phyloP scores from a whole-genome alignment of 2,329 filamentous ascomycete genomes.

The Claviceps cyperi region DNA sequence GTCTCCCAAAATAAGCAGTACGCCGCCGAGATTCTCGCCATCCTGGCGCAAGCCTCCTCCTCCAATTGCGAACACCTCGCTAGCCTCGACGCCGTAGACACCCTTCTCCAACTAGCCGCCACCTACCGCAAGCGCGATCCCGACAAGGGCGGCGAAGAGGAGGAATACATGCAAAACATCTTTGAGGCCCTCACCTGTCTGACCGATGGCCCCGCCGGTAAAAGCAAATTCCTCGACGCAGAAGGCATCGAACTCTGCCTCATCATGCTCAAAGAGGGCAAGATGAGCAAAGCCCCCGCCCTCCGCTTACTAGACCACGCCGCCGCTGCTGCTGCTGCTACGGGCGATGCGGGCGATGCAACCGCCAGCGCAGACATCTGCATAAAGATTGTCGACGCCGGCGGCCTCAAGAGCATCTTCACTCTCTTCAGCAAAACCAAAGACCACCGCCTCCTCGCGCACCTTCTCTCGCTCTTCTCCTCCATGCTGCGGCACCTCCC shows the following conservation, averaged over 20 bases:
- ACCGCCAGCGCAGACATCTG: constrained; percentile 46
- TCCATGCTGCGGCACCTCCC: constrained; percentile 70
- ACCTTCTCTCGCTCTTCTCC: constrained; percentile 72
- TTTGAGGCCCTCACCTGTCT: constrained; percentile 78
- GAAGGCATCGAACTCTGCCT: constrained; percentile 85
- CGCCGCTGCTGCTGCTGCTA: constrained; percentile 29
- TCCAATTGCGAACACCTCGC: constrained; percentile 51
- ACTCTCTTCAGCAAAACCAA: constrained; percentile 75
- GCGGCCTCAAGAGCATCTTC: constrained; percentile 73
- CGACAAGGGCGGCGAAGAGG: constrained; percentile 70
- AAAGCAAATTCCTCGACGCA: constrained; percentile 69
- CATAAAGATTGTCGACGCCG: constrained; percentile 63
- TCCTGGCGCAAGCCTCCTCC: constrained; percentile 64
- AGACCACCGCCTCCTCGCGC: constrained; percentile 57
- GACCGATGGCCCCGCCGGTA: constrained; percentile 60
- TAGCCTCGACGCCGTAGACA: constrained; percentile 57
- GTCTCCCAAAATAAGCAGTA: constrained; percentile 92
- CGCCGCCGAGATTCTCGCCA: constrained; percentile 78
- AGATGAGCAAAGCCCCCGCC: constrained; percentile 64
- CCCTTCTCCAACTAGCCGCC: constrained; percentile 68
- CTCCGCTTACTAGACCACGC: constrained; percentile 78
- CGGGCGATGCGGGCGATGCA: too few relatives aligned
- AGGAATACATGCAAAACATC: constrained; percentile 88
- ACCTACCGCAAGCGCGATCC: constrained; percentile 79
- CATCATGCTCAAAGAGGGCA: constrained; percentile 83